These are phyloP conservation scores for Monilinia aucupariae DNA, from an alignment of 2,329 filamentous ascomycete genomes.

Conservation along the genomic window DNA sequence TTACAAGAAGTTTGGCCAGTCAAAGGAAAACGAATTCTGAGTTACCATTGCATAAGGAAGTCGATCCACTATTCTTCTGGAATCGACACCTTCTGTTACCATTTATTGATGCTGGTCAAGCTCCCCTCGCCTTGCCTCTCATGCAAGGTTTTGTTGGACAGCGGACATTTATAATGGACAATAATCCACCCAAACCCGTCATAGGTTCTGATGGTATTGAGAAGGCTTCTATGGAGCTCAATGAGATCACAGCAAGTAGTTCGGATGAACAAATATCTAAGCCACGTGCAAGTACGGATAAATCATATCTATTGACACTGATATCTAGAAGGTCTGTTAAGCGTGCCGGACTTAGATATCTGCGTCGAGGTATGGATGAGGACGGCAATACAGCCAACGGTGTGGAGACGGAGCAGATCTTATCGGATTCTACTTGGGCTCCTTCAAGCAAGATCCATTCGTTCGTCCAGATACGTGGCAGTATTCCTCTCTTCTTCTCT, in stretches of 20 bases:
- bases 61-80: slow-evolving; percentile 84
- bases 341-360: slow-evolving; percentile 81
- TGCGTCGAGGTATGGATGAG: slow-evolving; percentile 85
- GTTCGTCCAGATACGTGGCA: slow-evolving; percentile 82
- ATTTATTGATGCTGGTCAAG: slow-evolving; percentile 68
- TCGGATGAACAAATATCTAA: slow-evolving; percentile 19
- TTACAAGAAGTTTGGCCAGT: slow-evolving; percentile 61
- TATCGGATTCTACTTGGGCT: slow-evolving; percentile 66
- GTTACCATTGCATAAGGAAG: slow-evolving; percentile 63
- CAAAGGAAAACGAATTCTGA: slow-evolving; percentile 41
- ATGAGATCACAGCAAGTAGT: slow-evolving; percentile 35
- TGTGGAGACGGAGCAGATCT: slow-evolving; percentile 92
- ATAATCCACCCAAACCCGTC: slow-evolving; percentile 40
- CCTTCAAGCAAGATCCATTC: slow-evolving; percentile 62
- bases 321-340: slow-evolving; percentile 86
- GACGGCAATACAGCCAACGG: slow-evolving; percentile 82
- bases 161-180: slow-evolving; percentile 68
- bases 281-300: slow-evolving; percentile 21
- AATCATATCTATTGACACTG: slow-evolving; percentile 62
- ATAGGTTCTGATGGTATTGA: slow-evolving; percentile 47
- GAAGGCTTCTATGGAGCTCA: slow-evolving; percentile 40
- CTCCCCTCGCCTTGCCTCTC: slow-evolving; percentile 68
- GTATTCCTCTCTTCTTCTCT: slow-evolving; percentile 91
- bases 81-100: slow-evolving; percentile 70
- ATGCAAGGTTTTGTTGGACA: slow-evolving; percentile 96